These are phyloP conservation scores for Brassica cretica DNA, from an alignment of 345 rosid genomes.

Conservation along the genomic window DNA sequence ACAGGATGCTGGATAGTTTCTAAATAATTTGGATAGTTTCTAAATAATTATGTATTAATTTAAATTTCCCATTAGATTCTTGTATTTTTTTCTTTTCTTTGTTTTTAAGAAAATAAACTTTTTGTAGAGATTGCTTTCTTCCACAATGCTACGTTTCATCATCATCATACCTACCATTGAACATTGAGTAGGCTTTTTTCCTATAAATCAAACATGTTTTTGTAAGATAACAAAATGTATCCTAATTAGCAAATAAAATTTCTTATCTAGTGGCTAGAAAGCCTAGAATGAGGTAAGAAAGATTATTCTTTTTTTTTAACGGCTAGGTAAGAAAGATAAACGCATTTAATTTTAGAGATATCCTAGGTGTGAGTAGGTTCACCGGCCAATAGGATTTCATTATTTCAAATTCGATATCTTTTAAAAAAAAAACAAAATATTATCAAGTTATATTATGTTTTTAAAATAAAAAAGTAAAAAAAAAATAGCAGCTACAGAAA, in stretches of 20 bases:
- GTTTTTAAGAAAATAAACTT: neutral
- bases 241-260: neutral
- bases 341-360: neutral
- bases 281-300: slow-evolving; percentile 9
- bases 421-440: no score
- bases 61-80: slow-evolving; percentile 7
- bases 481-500: no score
- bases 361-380: no score
- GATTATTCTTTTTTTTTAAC: neutral
- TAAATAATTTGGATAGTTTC: slow-evolving; percentile 48
- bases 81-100: neutral
- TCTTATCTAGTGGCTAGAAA: neutral
- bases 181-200: neutral
- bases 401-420: no score
- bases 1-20: slow-evolving; percentile 51
- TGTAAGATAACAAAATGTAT: neutral
- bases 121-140: slow-evolving; percentile 27
- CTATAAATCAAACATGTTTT: neutral
- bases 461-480: no score
- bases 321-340: neutral
- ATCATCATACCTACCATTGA: slow-evolving; percentile 7
- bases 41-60: slow-evolving; percentile 17
- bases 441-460: no score
- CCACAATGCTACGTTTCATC: neutral
- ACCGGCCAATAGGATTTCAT: no score